These are phyloP conservation scores for Tephrocybe sp. DNA, from an alignment of 768 basidiomycete genomes.

Conservation along the genomic window DNA sequence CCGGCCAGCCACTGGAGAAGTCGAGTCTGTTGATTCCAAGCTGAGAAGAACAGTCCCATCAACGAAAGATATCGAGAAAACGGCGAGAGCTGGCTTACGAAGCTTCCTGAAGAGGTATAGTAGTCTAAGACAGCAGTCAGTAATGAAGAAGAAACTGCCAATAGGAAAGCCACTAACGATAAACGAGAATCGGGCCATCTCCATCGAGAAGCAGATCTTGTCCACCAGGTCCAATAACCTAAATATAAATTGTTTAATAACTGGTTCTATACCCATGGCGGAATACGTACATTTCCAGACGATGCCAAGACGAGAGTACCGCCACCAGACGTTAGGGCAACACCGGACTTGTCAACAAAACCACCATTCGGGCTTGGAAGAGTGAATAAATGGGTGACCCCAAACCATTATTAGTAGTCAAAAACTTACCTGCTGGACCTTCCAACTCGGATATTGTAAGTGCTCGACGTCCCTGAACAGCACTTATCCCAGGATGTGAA, in stretches of 20 bases:
- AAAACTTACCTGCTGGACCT: conserved; percentile 38
- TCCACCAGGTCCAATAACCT: conserved; percentile 56
- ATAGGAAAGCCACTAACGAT: conserved; percentile 35
- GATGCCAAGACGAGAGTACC: conserved; percentile 48
- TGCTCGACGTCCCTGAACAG: conserved; percentile 48
- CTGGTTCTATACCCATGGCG: conserved; percentile 3
- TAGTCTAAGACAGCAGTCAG: conserved; percentile 34
- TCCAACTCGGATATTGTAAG: conserved; percentile 60
- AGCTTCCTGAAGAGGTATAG: conserved; percentile 44
- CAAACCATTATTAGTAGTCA: no score
- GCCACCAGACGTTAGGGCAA: conserved; percentile 44
- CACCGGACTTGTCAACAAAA: conserved; percentile 46
- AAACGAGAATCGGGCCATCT: conserved; percentile 46
- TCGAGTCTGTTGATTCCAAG: conserved; percentile 46
- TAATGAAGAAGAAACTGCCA: no score
- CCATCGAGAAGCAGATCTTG: conserved; percentile 45
- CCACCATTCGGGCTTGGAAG: conserved; percentile 37
- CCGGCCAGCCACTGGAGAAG: conserved; percentile 51
- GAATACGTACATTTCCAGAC: conserved; percentile 35
- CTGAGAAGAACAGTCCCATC: conserved; percentile 20
- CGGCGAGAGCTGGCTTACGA: conserved; percentile 26
- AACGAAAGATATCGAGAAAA: no score
- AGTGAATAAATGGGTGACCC: background rate
- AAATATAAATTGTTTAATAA: background rate
- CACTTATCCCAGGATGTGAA: conserved; percentile 57